Evolutionary conservation across 306 rosid genomes (phyloP).

Genomic region (Pterocarpus santalinus): DNA sequence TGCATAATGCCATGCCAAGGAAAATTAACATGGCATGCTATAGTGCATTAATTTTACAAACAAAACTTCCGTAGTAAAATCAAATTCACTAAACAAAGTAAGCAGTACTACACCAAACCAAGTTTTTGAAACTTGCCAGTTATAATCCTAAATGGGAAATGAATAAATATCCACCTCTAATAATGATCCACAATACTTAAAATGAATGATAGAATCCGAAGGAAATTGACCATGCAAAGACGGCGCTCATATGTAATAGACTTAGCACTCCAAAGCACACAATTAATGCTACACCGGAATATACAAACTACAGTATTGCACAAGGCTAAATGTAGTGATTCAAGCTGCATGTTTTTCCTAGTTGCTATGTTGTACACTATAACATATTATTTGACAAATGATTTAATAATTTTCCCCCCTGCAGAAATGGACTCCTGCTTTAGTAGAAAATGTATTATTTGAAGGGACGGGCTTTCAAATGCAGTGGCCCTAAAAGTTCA

Average conservation of each 20-base stretch:
- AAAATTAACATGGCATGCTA: neutral
- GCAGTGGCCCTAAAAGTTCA: neutral
- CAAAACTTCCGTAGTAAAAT: conserved; percentile 1
- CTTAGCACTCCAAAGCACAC: neutral
- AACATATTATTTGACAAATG: neutral
- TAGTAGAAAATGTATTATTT: neutral
- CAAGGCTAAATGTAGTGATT: neutral
- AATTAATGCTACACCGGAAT: neutral
- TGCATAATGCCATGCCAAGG: neutral
- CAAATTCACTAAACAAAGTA: neutral
- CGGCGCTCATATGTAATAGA: neutral
- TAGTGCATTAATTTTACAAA: neutral
- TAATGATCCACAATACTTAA: neutral
- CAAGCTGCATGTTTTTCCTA: neutral
- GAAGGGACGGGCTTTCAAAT: neutral
- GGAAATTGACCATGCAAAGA: neutral
- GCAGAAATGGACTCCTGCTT: conserved; percentile 1
- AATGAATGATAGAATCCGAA: neutral
- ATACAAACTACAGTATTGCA: neutral
- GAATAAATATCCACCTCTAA: neutral
- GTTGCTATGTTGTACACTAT: neutral
- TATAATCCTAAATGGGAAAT: neutral
- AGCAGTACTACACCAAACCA: neutral
- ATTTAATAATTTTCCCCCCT: neutral
- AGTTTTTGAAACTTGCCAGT: neutral